Evolutionary conservation across 2,329 filamentous ascomycete genomes (phyloP).

Genomic region (Ilyonectria sp.): DNA sequence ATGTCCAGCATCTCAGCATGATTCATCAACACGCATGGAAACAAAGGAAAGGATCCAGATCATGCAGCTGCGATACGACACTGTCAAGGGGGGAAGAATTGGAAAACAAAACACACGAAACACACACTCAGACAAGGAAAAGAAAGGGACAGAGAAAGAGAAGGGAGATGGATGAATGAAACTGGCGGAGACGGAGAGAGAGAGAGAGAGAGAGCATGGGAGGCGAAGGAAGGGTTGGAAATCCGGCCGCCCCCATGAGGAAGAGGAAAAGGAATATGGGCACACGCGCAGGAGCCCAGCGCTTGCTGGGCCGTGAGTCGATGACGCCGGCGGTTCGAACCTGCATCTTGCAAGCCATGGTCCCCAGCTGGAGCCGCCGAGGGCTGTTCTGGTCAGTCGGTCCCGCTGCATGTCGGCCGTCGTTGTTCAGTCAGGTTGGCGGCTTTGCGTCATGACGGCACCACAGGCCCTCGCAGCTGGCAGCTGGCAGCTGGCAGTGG

Average conservation of each 20-base stretch:
- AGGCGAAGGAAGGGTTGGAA: constrained; percentile 13
- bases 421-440: not conserved
- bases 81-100: constrained; percentile 26
- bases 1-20: constrained; percentile 57
- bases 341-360: constrained; percentile 28
- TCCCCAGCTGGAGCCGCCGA: constrained; percentile 24
- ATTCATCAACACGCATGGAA: constrained; percentile 45
- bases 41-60: constrained; percentile 33
- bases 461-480: constrained; percentile 6
- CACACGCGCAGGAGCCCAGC: constrained; percentile 25
- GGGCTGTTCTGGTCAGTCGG: not conserved
- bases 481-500: constrained; percentile 1
- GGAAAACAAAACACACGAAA: constrained; percentile 31
- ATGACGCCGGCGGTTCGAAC: constrained; percentile 24
- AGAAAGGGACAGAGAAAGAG: constrained; percentile 21
- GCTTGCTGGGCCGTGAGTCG: constrained; percentile 20
- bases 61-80: constrained; percentile 29
- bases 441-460: constrained; percentile 18
- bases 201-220: constrained; percentile 3
- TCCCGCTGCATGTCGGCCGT: constrained; percentile 11
- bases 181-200: constrained; percentile 17
- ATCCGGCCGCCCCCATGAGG: constrained; percentile 15
- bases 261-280: constrained; percentile 17
- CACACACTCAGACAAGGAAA: constrained; percentile 27
- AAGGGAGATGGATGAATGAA: constrained; percentile 16